Conservation (phyloP, 169 alveolate species). For the Perkinsus olseni region DNA sequence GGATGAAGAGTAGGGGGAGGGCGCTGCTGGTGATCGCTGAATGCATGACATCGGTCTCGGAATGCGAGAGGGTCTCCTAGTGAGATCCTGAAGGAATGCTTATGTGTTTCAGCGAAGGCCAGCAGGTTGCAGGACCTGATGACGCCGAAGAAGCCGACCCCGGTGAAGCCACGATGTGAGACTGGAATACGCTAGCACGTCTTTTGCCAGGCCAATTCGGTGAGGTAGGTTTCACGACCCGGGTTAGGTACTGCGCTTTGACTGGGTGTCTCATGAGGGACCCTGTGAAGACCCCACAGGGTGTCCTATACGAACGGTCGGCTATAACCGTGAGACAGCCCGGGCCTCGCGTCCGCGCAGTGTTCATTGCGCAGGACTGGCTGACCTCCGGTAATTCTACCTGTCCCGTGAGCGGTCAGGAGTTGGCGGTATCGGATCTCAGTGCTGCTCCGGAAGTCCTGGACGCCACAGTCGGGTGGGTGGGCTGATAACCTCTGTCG, state of each 20-base stretch:
- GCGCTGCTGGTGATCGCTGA: no score
- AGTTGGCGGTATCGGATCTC: not conserved
- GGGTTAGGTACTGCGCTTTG: not conserved
- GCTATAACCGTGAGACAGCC: not conserved
- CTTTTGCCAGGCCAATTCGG: not conserved
- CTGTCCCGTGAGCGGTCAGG: not conserved
- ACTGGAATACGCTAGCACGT: not conserved
- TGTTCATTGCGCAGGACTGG: not conserved
- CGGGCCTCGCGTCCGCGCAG: not conserved
- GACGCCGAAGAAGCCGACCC: no score
- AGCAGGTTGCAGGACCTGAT: no score
- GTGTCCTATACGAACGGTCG: not conserved
- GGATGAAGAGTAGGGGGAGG: not conserved
- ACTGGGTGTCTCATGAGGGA: not conserved
- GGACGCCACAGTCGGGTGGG: not conserved
- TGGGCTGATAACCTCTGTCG: not conserved
- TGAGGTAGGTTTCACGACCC: not conserved
- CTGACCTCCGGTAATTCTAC: not conserved
- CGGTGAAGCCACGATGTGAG: no score
- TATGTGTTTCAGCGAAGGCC: no score
- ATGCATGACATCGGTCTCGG: no score
- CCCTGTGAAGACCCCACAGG: not conserved
- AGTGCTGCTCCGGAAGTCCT: not conserved
- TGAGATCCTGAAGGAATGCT: no score
- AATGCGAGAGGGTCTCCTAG: no score